A percentile compares a stretch with the other conserved stretches of the same genome.
These are phyloP conservation scores for Gymnopilus junonius DNA, from an alignment of 768 basidiomycete species.

Conservation along the genomic window DNA sequence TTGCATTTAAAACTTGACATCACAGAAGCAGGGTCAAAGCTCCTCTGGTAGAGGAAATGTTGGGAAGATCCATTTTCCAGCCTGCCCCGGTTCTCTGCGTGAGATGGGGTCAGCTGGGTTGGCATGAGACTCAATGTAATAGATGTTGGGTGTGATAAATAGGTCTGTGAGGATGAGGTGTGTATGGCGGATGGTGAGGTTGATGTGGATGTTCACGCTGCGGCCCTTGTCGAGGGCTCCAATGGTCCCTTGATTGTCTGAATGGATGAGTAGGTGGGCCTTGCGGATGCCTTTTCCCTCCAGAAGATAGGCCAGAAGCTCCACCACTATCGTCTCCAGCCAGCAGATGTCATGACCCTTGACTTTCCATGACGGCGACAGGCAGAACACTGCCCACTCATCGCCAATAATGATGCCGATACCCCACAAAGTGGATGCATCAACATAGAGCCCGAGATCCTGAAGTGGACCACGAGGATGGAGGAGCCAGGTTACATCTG, in stretches of 20 bases:
- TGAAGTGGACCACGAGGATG: conserved; percentile 3
- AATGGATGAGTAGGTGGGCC: conserved; percentile 26
- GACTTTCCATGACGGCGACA: conserved; percentile 16
- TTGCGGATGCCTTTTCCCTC: conserved; percentile 15
- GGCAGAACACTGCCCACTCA: conserved; percentile 10
- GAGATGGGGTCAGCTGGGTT: conserved; percentile 35
- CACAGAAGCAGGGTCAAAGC: conserved; percentile 13
- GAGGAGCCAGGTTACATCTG: conserved; percentile 11
- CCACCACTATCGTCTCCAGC: conserved; percentile 28
- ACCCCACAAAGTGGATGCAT: conserved; percentile 19
- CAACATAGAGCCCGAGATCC: conserved; percentile 17
- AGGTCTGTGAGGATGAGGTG: conserved; percentile 5
- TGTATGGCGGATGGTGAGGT: conserved; percentile 28
- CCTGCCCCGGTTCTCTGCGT: conserved; percentile 21
- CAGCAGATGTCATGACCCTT: conserved; percentile 28
- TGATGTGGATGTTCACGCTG: conserved; percentile 33
- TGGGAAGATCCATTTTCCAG: neutral
- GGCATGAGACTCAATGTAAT: conserved; percentile 27
- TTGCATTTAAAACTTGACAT: conserved; percentile 1
- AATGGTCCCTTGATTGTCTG: conserved; percentile 40
- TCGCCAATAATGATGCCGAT: conserved; percentile 10
- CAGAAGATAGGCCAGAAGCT: conserved; percentile 24
- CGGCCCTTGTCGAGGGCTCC: conserved; percentile 34
- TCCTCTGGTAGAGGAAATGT: conserved; percentile 18
- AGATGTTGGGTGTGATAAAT: conserved; percentile 13